Evolutionary conservation across 306 rosid species (phyloP).

Genomic region (Castanopsis chinensis): DNA sequence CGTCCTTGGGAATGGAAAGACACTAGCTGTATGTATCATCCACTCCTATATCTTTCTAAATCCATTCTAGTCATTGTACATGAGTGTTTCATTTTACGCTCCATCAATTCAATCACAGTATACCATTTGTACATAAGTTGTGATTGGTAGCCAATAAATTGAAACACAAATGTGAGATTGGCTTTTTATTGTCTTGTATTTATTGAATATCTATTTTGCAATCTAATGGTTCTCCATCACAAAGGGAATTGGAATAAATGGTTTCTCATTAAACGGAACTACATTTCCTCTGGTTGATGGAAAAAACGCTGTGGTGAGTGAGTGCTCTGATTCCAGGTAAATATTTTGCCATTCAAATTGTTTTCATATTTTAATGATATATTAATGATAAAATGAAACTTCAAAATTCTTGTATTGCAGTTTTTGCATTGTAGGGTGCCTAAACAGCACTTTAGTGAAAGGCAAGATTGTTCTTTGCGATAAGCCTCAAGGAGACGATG

Average conservation of each 20-base stretch:
- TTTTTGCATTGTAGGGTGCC: not conserved
- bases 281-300: constrained; percentile 26
- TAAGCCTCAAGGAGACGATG: not conserved
- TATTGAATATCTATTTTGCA: too few species aligned
- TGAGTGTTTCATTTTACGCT: too few species aligned
- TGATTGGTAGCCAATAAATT: too few species aligned
- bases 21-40: constrained; percentile 10
- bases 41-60: not conserved
- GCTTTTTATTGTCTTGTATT: too few species aligned
- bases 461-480: not conserved
- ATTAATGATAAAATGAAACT: not conserved
- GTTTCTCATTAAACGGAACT: constrained; percentile 18
- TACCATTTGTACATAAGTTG: too few species aligned
- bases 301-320: not conserved
- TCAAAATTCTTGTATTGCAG: not conserved
- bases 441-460: not conserved
- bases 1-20: constrained; percentile 38
- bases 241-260: constrained; percentile 34
- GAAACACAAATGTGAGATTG: too few species aligned
- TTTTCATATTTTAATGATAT: not conserved
- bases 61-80: not conserved
- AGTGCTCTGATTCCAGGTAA: too few species aligned
- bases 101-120: too few species aligned
- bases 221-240: not conserved
- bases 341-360: not conserved